phyloP scores from a whole-genome alignment of 2,329 filamentous ascomycete genomes.

The Grosmannia clavigera region DNA sequence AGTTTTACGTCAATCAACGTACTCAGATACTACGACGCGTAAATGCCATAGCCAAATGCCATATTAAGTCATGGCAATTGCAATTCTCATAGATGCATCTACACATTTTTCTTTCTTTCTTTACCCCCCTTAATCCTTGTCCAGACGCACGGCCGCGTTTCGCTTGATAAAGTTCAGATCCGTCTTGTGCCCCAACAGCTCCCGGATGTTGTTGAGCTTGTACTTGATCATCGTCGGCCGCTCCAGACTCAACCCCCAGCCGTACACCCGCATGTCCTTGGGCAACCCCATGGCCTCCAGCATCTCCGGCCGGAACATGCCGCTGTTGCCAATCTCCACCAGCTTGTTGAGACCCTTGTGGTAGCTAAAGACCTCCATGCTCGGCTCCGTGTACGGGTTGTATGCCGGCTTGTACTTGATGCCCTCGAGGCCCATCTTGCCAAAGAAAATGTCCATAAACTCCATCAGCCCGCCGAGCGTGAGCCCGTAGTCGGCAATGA shows the following conservation, averaged over 20 bases:
- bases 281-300: conserved; percentile 87
- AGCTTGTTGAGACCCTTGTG: conserved; percentile 82
- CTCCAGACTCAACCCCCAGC: conserved; percentile 85
- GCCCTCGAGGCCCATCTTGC: conserved; percentile 77
- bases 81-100: not conserved
- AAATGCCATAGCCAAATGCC: too few species aligned
- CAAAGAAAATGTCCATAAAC: conserved; percentile 51
- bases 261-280: conserved; percentile 75
- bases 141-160: conserved; percentile 81
- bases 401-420: conserved; percentile 91
- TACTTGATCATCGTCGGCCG: conserved; percentile 98
- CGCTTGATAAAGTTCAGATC: conserved; percentile 85
- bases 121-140: conserved; percentile 51
- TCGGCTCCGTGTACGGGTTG: conserved; percentile 92
- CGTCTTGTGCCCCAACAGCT: conserved; percentile 88
- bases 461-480: conserved; percentile 86
- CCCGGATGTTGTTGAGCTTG: conserved; percentile 77
- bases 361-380: conserved; percentile 97
- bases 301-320: conserved; percentile 99
- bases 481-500: conserved; percentile 91
- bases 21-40: too few species aligned
- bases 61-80: not conserved
- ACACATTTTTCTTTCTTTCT: not conserved
- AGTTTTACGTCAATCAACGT: not conserved
- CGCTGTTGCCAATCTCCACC: conserved; percentile 95